Base-by-base conservation (phyloP, 345 rosid species). In the Noccaea bulbosa region DNA sequence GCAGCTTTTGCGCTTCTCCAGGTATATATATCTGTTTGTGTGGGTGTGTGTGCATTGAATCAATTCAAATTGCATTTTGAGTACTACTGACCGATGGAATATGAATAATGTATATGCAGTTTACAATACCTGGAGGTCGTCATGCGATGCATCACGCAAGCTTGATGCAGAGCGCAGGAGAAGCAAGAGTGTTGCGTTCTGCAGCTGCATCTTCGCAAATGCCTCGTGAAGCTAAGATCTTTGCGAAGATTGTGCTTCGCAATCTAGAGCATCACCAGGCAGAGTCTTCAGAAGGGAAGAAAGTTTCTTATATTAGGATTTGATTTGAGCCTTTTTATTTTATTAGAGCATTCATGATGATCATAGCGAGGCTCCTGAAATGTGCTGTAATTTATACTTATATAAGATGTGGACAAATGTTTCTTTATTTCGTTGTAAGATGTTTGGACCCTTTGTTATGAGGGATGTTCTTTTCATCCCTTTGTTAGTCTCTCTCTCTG, bases 1-100 rank as follows among this genome's bases (percentile, higher is more conserved):
- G 96, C 96, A n/a, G 93, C 93, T 41, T 88, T 90, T 76, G 92
- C 93, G 48, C 88, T 90, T 61, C 83, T 90, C 44, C 96, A 90
- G 93, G 96, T 88, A 65, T 1, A 10, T 3, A 35, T 38, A 0
- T 32, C 3, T 51, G 37, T 51, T n/a, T n/a, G n/a, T 38, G 1
- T 12, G 11, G 6, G 4, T 48, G 1, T 10, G 40, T 32, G 17
- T 12, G 11, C 9, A 40, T 50, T 1, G 27, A 24, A 24, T 16
- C 1, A 14, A 33, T 34, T 41, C 40, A 8, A 8, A 8, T 35
- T 65, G 61, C 52, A 9, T 14, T 39, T 16, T 30, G 16, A 24
- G 45, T 66, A 58, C 62, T 74, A 24, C 0, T 24, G 52, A 53
- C 44, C 27, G 15, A 44, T 51, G 44, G 34, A 47, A 40, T 11